Evolutionary conservation across 164 flowering plant species (phyloP).

Genomic region (Vitis rotundifolia): DNA sequence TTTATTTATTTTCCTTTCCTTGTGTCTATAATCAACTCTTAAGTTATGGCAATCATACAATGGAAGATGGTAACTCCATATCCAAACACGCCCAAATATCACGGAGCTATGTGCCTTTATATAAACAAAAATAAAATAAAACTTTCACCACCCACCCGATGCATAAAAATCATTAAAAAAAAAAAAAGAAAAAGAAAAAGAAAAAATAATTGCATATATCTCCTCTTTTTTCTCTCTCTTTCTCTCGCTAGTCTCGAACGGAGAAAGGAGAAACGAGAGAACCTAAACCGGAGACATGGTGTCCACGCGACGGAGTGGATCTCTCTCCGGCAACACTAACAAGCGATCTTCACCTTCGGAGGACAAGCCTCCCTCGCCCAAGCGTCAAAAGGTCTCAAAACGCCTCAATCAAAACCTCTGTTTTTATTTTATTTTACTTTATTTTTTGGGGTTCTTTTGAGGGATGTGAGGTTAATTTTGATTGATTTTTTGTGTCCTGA

Average conservation of each 20-base stretch:
- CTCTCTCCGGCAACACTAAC: slow-evolving; percentile 53
- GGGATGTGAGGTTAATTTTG: slow-evolving; percentile 2
- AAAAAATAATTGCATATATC: neutral
- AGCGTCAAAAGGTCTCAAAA: slow-evolving; percentile 68
- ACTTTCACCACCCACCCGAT: too few species aligned
- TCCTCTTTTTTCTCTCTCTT: slow-evolving; percentile 1
- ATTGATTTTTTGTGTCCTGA: neutral
- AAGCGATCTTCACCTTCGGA: slow-evolving; percentile 69
- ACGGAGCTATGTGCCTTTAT: neutral
- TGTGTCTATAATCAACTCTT: too few species aligned
- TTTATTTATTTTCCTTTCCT: too few species aligned
- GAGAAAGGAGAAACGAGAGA: slow-evolving; percentile 3
- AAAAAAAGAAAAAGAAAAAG: neutral
- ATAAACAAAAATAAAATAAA: neutral
- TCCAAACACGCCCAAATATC: too few species aligned
- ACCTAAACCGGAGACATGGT: slow-evolving; percentile 53
- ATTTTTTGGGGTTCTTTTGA: neutral
- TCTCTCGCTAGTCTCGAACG: slow-evolving; percentile 4
- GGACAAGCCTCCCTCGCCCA: slow-evolving; percentile 75
- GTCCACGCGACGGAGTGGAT: slow-evolving; percentile 86
- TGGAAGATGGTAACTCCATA: too few species aligned
- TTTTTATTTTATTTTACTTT: neutral
- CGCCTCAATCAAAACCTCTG: neutral
- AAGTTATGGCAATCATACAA: too few species aligned
- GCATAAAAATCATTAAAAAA: too few species aligned